phyloP scores from a whole-genome alignment of 2,329 filamentous ascomycete genomes.

The Cryphonectria radicalis region DNA sequence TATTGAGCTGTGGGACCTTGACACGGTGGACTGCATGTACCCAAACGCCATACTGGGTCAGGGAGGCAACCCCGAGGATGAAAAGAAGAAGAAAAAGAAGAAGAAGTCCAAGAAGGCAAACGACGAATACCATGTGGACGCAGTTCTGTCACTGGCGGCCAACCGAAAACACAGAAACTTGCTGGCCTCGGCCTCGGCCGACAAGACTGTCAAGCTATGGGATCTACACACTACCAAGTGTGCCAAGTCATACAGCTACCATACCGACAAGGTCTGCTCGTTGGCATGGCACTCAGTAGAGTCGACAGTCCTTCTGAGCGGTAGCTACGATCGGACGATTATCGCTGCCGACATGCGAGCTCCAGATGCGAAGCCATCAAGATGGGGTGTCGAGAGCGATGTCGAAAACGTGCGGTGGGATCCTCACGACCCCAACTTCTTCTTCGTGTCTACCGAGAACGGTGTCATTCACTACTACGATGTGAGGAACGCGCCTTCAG shows the following conservation, averaged over 20 bases:
- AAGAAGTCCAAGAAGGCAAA: conserved; percentile 90
- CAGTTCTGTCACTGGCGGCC: conserved; percentile 86
- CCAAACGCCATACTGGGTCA: conserved; percentile 94
- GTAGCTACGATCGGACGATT: conserved; percentile 92
- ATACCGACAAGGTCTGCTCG: conserved; percentile 97
- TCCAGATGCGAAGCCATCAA: conserved; percentile 77
- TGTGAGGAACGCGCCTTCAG: conserved; percentile 73
- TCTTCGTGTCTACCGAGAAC: conserved; percentile 92
- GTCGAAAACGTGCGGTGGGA: conserved; percentile 94
- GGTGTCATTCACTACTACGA: conserved; percentile 94
- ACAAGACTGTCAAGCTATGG: conserved; percentile 98
- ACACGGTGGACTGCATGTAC: conserved; percentile 97
- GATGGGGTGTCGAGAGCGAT: conserved; percentile 94
- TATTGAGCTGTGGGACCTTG: conserved; percentile 97
- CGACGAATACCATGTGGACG: conserved; percentile 90
- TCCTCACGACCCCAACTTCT: conserved; percentile 88
- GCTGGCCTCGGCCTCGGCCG: conserved; percentile 90
- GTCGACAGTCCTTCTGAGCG: conserved; percentile 85
- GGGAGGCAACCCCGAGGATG: conserved; percentile 57
- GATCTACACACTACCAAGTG: conserved; percentile 90
- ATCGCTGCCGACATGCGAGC: conserved; percentile 97
- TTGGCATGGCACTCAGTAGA: conserved; percentile 90
- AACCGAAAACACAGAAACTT: conserved; percentile 95
- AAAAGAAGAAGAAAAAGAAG: conserved; percentile 82
- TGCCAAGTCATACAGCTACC: conserved; percentile 93